Conservation (phyloP, 2,329 filamentous ascomycete species). For the Chaetomiaceae sp. region DNA sequence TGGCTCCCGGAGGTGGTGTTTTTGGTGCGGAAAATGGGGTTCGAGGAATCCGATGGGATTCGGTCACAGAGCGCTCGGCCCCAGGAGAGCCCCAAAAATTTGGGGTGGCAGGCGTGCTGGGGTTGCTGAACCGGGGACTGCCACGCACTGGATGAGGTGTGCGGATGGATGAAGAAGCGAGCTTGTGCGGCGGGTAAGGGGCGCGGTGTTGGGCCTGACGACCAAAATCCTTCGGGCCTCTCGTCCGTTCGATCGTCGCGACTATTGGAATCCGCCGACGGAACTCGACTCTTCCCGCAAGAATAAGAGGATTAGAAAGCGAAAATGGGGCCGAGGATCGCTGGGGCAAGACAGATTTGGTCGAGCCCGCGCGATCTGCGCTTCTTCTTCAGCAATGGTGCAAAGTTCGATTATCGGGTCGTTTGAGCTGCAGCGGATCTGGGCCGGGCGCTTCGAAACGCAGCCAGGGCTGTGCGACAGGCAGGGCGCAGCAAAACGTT, state of each 20-base stretch:
- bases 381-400: conserved; percentile 8
- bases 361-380: conserved; percentile 10
- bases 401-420: conserved; percentile 12
- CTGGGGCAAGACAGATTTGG: neutral
- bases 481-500: conserved; percentile 11
- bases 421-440: conserved; percentile 6
- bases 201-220: conserved; percentile 3
- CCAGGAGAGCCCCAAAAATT: conserved; percentile 14
- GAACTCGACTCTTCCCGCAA: neutral
- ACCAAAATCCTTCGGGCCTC: neutral
- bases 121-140: neutral
- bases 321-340: neutral
- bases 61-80: neutral
- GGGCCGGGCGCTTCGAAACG: conserved; percentile 19
- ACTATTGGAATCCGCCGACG: neutral
- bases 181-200: conserved; percentile 16
- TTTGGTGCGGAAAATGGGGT: neutral
- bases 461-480: conserved; percentile 14
- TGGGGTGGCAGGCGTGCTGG: conserved; percentile 12
- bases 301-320: neutral
- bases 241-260: neutral
- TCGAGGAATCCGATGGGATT: conserved; percentile 5
- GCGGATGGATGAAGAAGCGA: conserved; percentile 18
- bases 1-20: conserved; percentile 5
- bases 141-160: neutral